Evolutionary conservation across 2,329 filamentous ascomycete genomes (phyloP), one percentile per base, ranked within the genome.

Genomic region (Elsinoe perseae): DNA sequence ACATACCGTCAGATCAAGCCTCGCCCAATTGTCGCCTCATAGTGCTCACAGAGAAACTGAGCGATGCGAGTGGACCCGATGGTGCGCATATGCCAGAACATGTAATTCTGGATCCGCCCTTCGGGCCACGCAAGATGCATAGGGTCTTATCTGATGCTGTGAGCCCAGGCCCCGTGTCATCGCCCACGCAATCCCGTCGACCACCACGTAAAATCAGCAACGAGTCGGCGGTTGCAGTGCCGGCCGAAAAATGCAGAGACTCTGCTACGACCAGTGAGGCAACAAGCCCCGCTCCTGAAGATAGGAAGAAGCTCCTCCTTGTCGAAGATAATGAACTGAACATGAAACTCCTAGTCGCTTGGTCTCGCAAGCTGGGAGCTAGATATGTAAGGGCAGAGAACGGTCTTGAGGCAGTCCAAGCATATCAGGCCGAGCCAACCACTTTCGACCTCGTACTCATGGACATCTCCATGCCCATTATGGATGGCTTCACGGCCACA

Each of bases 381-480:
- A 27, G 53, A 1, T 62, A 62, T 57, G 53, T 56, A 2, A 42
- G 16, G 23, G 77, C 76, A 1, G 64, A 65, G 34, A 72, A 79
- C 59, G 77, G 77, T 2, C 67, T 73, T 1, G 70, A 78, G 59
- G 77, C 77, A 1, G 70, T 79, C 0, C 64, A 74, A 6, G 64
- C 65, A 20, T 75, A 73, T 48, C 65, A 70, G 2, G 44, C 61
- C 61, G 58, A 64, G 1, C 58, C 64, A 0, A 65, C 67, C 6
- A 62, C 66, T 0, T 74, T 72, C 50, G 71, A 73, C 36, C 70
- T 77, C 40, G 71, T 80, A 2, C 71, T 79, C 20, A 80, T 80
- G 75, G 77, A 70, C 43, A 62, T 70, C 10, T 62, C 58, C 12
- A 70, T 70, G 68, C 68, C 68, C 2, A 60, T 68, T 20, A 68